Evolutionary conservation across 345 rosid genomes (phyloP), one percentile per base, ranked within the genome.

Genomic region (Eucalyptus cloeziana): DNA sequence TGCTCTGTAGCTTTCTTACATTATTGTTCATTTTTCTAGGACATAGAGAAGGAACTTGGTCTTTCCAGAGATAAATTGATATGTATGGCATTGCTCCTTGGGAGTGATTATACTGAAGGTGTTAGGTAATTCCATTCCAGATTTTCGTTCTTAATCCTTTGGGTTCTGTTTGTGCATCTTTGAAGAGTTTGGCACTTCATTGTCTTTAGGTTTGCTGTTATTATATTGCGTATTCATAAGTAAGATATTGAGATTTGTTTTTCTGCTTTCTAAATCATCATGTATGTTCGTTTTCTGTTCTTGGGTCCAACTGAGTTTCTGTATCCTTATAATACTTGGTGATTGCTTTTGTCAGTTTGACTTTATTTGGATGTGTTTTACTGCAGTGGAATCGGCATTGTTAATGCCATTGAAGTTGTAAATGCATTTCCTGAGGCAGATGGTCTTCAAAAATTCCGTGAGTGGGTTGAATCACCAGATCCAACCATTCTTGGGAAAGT

Each of bases 101-200:
- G 99, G 88, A 98, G 99, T 94, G 99, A 98, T 93, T 98, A 96
- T 91, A 98, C 99, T 12, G 99, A 98, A 93, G 99, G 99, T 69
- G 93, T 98, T 90, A 96, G 99, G 99, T 97, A 94, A 76, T 37
- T 37, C 15, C 47, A 21, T 37, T 43, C 83, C 43, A 76, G 45
- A 76, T 76, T 37, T 76, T 37, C 27, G 4, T 76, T 19, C 83
- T 76, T 76, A 37, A 76, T 76, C 83, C 8, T 19, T 71, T 71
- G 83, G 45, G 45, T 71, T 22, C 27, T 37, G 24, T 71, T 19
- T 3, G 1, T 8, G 7, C 83, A 71, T 71, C 4, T 37, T 37
- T 76, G 45, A 37, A 76, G 83, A 76, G 27, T 19, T 19, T 37
- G 83, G 83, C 83, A 76, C 83, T 76, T 76, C 45, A 2, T 76